Conservation (phyloP, 225 moss, liverwort and hornwort genomes). For the Sphagnum tenellum region DNA sequence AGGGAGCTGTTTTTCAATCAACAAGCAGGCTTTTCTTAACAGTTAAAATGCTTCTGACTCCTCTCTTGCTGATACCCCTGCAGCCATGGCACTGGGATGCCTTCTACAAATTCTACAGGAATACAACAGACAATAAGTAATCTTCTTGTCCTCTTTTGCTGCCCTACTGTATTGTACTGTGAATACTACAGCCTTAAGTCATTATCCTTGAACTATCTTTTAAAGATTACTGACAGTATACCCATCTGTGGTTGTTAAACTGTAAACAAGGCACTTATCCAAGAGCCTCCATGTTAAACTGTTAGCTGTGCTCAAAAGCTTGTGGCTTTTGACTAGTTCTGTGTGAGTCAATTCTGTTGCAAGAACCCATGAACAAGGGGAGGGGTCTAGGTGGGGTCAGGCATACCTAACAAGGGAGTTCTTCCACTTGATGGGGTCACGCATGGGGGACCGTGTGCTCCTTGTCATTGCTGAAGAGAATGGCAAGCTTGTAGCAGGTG, state of each 20-base stretch:
- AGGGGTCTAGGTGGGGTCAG: constrained; percentile 80
- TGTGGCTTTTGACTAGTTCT: background rate
- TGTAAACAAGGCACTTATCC: too few relatives aligned
- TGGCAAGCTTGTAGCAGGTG: constrained; percentile 87
- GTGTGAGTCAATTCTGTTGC: background rate
- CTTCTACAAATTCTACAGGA: constrained; percentile 90
- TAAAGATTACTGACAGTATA: too few relatives aligned
- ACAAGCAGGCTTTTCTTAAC: background rate
- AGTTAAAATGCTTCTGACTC: background rate
- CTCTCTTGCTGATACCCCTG: constrained; percentile 1
- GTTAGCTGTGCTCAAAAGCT: background rate
- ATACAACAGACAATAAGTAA: constrained; percentile 98
- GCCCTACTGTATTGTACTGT: too few relatives aligned
- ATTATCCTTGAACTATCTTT: too few relatives aligned
- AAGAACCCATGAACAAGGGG: background rate
- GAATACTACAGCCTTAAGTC: too few relatives aligned
- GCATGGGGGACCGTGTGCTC: constrained; percentile 88
- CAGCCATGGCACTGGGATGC: constrained; percentile 97
- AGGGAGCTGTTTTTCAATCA: too few relatives aligned
- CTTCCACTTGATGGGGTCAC: constrained; percentile 88
- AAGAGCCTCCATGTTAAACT: too few relatives aligned
- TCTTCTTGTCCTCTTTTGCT: background rate
- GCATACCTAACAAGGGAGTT: constrained; percentile 95
- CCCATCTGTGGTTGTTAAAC: too few relatives aligned
- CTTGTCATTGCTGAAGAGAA: constrained; percentile 87